phyloP scores from a whole-genome alignment of 345 rosid genomes.

The Conringia planisiliqua region DNA sequence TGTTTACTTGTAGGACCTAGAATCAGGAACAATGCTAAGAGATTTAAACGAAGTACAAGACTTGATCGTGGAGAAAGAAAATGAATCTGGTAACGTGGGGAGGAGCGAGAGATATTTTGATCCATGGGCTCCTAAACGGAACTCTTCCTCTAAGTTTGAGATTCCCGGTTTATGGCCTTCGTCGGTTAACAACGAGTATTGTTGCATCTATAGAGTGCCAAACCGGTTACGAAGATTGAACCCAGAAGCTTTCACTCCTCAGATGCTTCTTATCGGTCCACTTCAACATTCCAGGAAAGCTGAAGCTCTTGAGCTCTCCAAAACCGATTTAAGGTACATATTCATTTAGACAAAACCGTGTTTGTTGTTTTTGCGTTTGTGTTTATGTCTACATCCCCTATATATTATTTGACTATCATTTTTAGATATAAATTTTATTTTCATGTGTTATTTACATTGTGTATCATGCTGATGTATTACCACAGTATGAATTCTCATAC shows the following conservation, averaged over 20 bases:
- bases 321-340: constrained; percentile 15
- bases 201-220: constrained; percentile 31
- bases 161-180: constrained; percentile 25
- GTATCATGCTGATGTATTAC: no score
- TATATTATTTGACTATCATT: no score
- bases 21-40: background rate
- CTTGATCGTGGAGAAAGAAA: background rate
- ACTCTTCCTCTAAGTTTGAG: background rate
- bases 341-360: no score
- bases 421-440: no score
- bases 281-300: constrained; percentile 30
- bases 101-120: constrained; percentile 1
- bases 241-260: constrained; percentile 34
- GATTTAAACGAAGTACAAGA: background rate
- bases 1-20: constrained; percentile 7
- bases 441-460: no score
- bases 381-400: no score
- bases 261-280: constrained; percentile 30
- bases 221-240: constrained; percentile 17
- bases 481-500: no score
- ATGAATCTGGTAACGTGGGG: background rate
- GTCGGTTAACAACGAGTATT: background rate
- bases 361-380: no score
- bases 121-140: constrained; percentile 5
- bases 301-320: constrained; percentile 6